Conservation (phyloP, 495 filamentous ascomycete genomes). For the Lasiosphaeria ovina region DNA sequence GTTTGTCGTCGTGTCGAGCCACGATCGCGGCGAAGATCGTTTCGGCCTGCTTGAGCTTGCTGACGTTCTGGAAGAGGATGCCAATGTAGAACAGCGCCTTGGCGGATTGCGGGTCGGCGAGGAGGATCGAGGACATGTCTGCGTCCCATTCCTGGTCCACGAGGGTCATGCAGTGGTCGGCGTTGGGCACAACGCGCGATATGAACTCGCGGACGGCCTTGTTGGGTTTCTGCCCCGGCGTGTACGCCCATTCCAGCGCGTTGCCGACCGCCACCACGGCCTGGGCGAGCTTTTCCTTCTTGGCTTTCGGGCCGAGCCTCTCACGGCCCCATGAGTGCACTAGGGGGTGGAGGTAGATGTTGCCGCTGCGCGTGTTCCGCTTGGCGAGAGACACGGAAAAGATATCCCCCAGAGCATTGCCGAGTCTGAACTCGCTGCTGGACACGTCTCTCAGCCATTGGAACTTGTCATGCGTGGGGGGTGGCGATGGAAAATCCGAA, state of each 20-base stretch:
- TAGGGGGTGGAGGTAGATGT: background rate
- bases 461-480: background rate
- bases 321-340: background rate
- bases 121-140: background rate
- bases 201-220: conserved; percentile 5
- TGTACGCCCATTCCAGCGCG: conserved; percentile 5
- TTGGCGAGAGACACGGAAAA: conserved; percentile 8
- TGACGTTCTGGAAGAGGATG: conserved; percentile 7
- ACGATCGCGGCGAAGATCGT: background rate
- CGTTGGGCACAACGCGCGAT: background rate
- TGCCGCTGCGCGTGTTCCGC: conserved; percentile 1
- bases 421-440: conserved; percentile 1
- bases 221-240: background rate
- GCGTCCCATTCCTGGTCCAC: background rate
- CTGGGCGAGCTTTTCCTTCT: conserved; percentile 1
- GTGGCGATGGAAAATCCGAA: background rate
- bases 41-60: conserved; percentile 4
- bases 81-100: conserved; percentile 5
- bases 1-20: background rate
- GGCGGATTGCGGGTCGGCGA: background rate
- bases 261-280: background rate
- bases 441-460: background rate
- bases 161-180: background rate
- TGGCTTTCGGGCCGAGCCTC: background rate
- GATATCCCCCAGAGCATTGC: background rate